Evolutionary conservation across 2,329 filamentous ascomycete genomes (phyloP).

Genomic region (Monascus ruber): DNA sequence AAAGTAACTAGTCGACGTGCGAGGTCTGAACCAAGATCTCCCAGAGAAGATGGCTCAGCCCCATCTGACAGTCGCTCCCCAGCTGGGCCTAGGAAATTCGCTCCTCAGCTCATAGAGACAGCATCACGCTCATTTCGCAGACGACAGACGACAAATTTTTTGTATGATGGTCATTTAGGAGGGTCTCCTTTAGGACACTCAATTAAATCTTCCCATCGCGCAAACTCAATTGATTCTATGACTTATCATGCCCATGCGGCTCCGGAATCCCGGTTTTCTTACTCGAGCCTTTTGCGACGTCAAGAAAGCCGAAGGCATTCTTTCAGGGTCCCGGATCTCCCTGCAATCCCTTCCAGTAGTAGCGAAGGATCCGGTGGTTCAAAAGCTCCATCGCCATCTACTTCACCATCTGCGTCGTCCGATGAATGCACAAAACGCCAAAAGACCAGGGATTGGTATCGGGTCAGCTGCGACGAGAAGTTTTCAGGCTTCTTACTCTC

Average conservation of each 20-base stretch:
- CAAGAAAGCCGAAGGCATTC: slow-evolving; percentile 39
- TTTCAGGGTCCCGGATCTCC: slow-evolving; percentile 50
- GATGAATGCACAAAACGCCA: slow-evolving; percentile 23
- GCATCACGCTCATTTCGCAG: slow-evolving; percentile 17
- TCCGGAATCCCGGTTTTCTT: slow-evolving; percentile 35
- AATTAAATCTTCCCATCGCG: neutral
- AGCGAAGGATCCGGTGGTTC: slow-evolving; percentile 37
- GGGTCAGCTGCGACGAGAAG: slow-evolving; percentile 60
- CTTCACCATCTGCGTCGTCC: slow-evolving; percentile 18
- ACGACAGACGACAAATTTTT: slow-evolving; percentile 16
- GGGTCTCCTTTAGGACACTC: neutral
- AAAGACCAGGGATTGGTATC: slow-evolving; percentile 10
- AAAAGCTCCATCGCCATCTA: slow-evolving; percentile 34
- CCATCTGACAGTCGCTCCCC: slow-evolving; percentile 4
- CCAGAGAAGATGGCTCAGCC: slow-evolving; percentile 10
- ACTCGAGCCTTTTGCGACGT: slow-evolving; percentile 28
- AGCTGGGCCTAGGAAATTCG: slow-evolving; percentile 14
- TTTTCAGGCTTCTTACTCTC: slow-evolving; percentile 68
- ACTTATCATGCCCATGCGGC: slow-evolving; percentile 40
- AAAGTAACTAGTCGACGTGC: slow-evolving; percentile 37
- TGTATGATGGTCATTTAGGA: neutral
- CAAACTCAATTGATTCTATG: neutral
- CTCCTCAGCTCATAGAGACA: slow-evolving; percentile 22
- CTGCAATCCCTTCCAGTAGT: slow-evolving; percentile 51
- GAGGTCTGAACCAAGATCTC: slow-evolving; percentile 37